Conservation (phyloP, 179 eudicot genomes). For the Amaranthus tricolor region DNA sequence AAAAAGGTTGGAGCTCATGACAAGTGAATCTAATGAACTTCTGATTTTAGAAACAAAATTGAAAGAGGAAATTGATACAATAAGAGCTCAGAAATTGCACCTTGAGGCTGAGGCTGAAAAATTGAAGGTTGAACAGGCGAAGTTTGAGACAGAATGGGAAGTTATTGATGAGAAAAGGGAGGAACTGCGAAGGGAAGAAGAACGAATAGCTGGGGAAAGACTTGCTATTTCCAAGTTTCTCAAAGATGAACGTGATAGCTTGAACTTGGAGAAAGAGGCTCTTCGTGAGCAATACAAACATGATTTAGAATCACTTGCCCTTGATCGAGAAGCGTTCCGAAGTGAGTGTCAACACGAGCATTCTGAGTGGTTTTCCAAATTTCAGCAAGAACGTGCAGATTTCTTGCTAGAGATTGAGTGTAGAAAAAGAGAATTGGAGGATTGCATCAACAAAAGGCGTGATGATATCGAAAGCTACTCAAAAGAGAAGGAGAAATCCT, state of each 20-base stretch:
- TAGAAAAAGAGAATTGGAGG: slow-evolving; percentile 73
- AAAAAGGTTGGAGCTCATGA: slow-evolving; percentile 61
- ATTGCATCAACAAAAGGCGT: slow-evolving; percentile 63
- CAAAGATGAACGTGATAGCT: slow-evolving; percentile 74
- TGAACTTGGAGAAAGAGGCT: slow-evolving; percentile 71
- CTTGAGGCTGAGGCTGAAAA: slow-evolving; percentile 76
- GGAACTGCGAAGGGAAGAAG: slow-evolving; percentile 67
- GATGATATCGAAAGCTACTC: slow-evolving; percentile 79
- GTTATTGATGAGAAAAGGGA: slow-evolving; percentile 82
- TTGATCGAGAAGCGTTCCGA: slow-evolving; percentile 65
- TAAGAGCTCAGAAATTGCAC: slow-evolving; percentile 70
- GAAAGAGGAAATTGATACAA: slow-evolving; percentile 79
- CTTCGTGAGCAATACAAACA: slow-evolving; percentile 62
- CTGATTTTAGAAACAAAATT: slow-evolving; percentile 59
- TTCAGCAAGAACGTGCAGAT: slow-evolving; percentile 80
- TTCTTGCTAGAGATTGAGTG: slow-evolving; percentile 67
- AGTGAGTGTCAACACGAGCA: slow-evolving; percentile 70
- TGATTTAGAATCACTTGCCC: slow-evolving; percentile 66
- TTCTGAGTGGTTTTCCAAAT: slow-evolving; percentile 74
- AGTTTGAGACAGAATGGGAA: slow-evolving; percentile 91
- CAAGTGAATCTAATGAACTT: slow-evolving; percentile 70
- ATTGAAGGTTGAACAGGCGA: slow-evolving; percentile 70
- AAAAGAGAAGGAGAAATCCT: slow-evolving; percentile 58
- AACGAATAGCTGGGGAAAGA: slow-evolving; percentile 67
- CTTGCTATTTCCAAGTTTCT: slow-evolving; percentile 48